Percentiles rank a stretch among this genome's conserved stretches.
Evolutionary conservation across 768 basidiomycete species (phyloP).

Genomic region (Boletus sensibilis): DNA sequence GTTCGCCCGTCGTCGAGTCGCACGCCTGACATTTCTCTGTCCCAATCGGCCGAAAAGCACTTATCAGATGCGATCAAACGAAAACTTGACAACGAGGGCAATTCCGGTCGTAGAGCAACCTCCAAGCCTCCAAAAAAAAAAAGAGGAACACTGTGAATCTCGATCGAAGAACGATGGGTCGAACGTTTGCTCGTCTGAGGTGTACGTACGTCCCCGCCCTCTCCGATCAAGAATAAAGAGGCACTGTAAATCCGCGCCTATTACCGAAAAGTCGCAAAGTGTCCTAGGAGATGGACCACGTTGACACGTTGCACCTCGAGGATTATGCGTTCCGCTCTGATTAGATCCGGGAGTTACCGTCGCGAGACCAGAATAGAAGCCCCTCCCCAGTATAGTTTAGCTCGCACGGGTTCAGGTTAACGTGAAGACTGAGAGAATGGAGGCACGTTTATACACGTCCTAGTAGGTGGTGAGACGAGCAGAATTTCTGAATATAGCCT

Average conservation of each 20-base stretch:
- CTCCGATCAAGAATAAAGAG: constrained; percentile 9
- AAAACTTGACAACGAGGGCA: not conserved
- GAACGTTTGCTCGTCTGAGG: not conserved
- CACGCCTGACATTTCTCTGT: constrained; percentile 2
- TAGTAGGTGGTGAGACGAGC: not conserved
- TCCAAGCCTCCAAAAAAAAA: not conserved
- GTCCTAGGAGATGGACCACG: constrained; percentile 10
- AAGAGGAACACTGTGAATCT: not conserved
- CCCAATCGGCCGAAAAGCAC: constrained; percentile 2
- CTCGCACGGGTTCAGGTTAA: not conserved
- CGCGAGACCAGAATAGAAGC: not conserved
- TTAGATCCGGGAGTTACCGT: not conserved
- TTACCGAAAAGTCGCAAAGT: constrained; percentile 5
- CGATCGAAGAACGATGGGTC: not conserved
- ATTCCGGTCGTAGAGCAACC: not conserved
- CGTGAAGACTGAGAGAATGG: not conserved
- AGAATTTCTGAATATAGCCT: not conserved
- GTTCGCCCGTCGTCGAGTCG: not conserved
- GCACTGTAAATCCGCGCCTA: constrained; percentile 6
- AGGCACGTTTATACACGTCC: not conserved
- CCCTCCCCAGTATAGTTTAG: not conserved
- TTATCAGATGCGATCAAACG: constrained; percentile 6
- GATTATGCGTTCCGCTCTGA: not conserved
- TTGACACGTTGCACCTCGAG: constrained; percentile 9
- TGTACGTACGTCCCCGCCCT: constrained; percentile 3